A percentile compares a stretch with the other conserved stretches of the same genome.
Conservation (phyloP, 768 basidiomycete genomes). For the Sporobolomyces phaffii region DNA sequence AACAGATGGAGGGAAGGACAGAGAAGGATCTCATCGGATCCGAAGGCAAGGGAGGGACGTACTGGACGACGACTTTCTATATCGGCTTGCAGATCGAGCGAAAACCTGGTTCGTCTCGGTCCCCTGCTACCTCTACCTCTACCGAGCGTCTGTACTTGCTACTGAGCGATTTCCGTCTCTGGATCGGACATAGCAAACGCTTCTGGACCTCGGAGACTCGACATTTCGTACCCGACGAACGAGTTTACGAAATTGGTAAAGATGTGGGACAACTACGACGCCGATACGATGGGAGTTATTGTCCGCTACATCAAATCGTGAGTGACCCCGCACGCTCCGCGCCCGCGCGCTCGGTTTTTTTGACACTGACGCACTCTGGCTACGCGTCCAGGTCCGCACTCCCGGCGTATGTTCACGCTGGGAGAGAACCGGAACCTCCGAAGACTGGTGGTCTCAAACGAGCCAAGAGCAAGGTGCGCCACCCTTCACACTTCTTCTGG, state of each 20-base stretch:
- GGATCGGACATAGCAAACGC: constrained; percentile 57
- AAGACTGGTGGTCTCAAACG: constrained; percentile 58
- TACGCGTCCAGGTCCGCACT: constrained; percentile 67
- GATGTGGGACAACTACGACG: constrained; percentile 90
- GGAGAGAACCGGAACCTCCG: constrained; percentile 67
- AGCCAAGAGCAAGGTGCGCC: constrained; percentile 48
- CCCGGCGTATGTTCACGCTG: constrained; percentile 75
- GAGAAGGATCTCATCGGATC: constrained; percentile 63
- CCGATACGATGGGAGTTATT: constrained; percentile 84
- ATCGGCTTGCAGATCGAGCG: constrained; percentile 89
- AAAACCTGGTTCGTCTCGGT: constrained; percentile 62
- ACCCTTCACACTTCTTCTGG: background rate
- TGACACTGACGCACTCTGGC: no score
- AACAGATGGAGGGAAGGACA: constrained; percentile 63
- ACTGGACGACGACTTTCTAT: constrained; percentile 95
- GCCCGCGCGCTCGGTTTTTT: no score
- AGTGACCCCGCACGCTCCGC: no score
- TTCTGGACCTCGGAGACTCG: constrained; percentile 71
- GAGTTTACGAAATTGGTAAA: constrained; percentile 92
- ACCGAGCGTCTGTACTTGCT: background rate
- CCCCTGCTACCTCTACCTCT: background rate
- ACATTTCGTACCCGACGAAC: constrained; percentile 93
- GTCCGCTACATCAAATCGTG: constrained; percentile 90
- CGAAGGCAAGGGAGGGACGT: constrained; percentile 49
- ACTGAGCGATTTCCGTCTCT: no score